Percentiles rank a stretch among this genome's conserved stretches.
phyloP scores from a whole-genome alignment of 352 stramenopile genomes.

The Phytopythium vexans region DNA sequence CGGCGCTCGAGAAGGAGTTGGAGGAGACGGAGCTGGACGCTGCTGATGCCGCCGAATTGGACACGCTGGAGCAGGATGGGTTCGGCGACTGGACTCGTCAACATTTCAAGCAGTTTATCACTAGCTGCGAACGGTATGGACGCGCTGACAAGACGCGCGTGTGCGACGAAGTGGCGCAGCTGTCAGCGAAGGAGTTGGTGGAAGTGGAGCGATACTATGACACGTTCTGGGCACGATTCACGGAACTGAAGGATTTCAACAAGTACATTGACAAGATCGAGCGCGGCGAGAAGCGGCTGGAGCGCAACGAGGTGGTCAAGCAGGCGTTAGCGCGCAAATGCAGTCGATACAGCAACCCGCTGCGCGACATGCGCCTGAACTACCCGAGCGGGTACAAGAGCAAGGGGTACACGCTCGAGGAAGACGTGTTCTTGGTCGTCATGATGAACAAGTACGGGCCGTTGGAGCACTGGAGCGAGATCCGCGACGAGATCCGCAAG shows the following conservation, averaged over 20 bases:
- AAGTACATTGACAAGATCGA: slow-evolving; percentile 97
- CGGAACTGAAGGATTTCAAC: slow-evolving; percentile 89
- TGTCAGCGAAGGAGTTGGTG: slow-evolving; percentile 87
- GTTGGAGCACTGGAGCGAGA: slow-evolving; percentile 94
- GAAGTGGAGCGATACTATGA: slow-evolving; percentile 96
- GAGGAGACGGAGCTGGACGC: slow-evolving; percentile 72
- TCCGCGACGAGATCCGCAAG: slow-evolving; percentile 96
- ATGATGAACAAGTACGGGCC: slow-evolving; percentile 99
- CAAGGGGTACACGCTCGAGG: slow-evolving; percentile 95
- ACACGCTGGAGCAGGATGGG: slow-evolving; percentile 81
- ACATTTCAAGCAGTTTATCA: slow-evolving; percentile 88
- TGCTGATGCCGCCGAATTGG: slow-evolving; percentile 62
- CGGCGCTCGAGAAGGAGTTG: slow-evolving; percentile 77
- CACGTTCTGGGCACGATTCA: slow-evolving; percentile 94
- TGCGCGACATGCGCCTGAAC: slow-evolving; percentile 85
- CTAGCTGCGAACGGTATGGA: slow-evolving; percentile 92
- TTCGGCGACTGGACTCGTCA: slow-evolving; percentile 95
- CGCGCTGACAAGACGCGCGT: slow-evolving; percentile 90
- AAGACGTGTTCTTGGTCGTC: slow-evolving; percentile 98
- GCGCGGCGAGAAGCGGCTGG: slow-evolving; percentile 95
- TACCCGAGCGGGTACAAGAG: slow-evolving; percentile 91
- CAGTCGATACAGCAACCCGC: slow-evolving; percentile 92
- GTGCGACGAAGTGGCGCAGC: slow-evolving; percentile 86
- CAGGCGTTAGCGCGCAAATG: slow-evolving; percentile 95
- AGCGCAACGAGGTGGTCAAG: slow-evolving; percentile 95